Conservation (phyloP, 169 alveolate genomes). For the Cardiosporidium cionae region DNA sequence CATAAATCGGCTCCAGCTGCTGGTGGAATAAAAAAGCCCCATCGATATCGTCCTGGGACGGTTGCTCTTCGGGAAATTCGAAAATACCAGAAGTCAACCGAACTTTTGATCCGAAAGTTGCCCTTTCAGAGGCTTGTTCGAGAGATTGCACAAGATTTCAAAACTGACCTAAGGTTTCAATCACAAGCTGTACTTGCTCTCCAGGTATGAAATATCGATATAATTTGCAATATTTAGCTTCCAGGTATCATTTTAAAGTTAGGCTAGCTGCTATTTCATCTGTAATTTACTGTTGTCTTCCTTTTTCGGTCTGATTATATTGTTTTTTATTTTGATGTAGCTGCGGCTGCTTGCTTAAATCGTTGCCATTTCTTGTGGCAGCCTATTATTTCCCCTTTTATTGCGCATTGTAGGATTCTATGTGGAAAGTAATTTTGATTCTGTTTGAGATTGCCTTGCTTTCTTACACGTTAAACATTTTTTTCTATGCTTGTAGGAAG, state of each 20-base stretch:
- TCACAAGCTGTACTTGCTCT: conserved; percentile 96
- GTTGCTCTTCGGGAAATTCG: conserved; percentile 90
- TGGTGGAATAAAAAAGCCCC: conserved; percentile 96
- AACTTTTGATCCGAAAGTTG: conserved; percentile 82
- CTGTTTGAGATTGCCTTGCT: too few species aligned
- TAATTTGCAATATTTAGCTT: background rate
- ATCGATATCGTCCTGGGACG: conserved; percentile 92
- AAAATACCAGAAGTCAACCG: conserved; percentile 86
- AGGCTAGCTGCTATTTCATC: too few species aligned
- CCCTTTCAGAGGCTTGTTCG: conserved; percentile 92
- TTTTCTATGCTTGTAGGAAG: conserved; percentile 89
- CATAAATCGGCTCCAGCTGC: conserved; percentile 93
- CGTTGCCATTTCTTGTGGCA: too few species aligned
- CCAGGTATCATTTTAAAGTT: too few species aligned
- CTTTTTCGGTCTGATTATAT: too few species aligned
- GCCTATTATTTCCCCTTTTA: too few species aligned
- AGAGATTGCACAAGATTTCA: conserved; percentile 88
- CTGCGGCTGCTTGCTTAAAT: too few species aligned
- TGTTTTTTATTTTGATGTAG: too few species aligned
- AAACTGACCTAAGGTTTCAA: conserved; percentile 96
- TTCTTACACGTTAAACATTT: too few species aligned
- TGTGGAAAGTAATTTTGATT: too few species aligned
- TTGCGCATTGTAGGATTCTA: too few species aligned
- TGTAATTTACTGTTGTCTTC: too few species aligned
- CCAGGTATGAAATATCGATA: conserved; percentile 29